A percentile compares a stretch with the other conserved stretches of the same genome.
These are phyloP conservation scores for Lactifluus piperatus DNA, from an alignment of 768 basidiomycete genomes.

Conservation along the genomic window DNA sequence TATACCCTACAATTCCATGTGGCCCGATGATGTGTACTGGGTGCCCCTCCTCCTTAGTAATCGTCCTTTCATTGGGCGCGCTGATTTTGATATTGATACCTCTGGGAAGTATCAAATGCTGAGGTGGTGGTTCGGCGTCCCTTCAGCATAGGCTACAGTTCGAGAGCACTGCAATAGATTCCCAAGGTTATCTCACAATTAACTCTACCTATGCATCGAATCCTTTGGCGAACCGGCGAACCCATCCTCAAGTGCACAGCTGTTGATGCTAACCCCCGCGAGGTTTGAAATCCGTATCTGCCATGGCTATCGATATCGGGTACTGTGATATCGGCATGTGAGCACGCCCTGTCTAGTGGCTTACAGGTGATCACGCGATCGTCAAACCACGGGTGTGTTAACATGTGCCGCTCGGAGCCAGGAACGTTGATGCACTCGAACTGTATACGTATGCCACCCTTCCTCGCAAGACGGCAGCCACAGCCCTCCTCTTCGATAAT, in stretches of 20 bases:
- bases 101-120: slow-evolving; percentile 9
- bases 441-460: slow-evolving; percentile 59
- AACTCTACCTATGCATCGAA: not conserved
- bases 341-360: not conserved
- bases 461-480: slow-evolving; percentile 59
- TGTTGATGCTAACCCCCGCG: slow-evolving; percentile 53
- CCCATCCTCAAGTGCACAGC: slow-evolving; percentile 40
- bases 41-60: slow-evolving; percentile 47
- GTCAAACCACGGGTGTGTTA: slow-evolving; percentile 52
- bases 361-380: slow-evolving; percentile 39
- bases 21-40: slow-evolving; percentile 62
- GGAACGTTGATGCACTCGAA: slow-evolving; percentile 32
- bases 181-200: not conserved
- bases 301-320: slow-evolving; percentile 44
- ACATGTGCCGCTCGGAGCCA: slow-evolving; percentile 23
- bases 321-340: not conserved
- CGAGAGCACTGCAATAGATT: not conserved
- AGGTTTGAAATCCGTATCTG: slow-evolving; percentile 55
- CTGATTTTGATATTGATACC: slow-evolving; percentile 31
- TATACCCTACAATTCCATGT: slow-evolving; percentile 58
- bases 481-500: slow-evolving; percentile 37
- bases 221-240: slow-evolving; percentile 23
- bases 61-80: slow-evolving; percentile 39
- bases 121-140: slow-evolving; percentile 20
- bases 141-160: not conserved